These are phyloP conservation scores for Microbotryum intermedium DNA, from an alignment of 1,284 basidiomycete genomes.

Conservation along the genomic window DNA sequence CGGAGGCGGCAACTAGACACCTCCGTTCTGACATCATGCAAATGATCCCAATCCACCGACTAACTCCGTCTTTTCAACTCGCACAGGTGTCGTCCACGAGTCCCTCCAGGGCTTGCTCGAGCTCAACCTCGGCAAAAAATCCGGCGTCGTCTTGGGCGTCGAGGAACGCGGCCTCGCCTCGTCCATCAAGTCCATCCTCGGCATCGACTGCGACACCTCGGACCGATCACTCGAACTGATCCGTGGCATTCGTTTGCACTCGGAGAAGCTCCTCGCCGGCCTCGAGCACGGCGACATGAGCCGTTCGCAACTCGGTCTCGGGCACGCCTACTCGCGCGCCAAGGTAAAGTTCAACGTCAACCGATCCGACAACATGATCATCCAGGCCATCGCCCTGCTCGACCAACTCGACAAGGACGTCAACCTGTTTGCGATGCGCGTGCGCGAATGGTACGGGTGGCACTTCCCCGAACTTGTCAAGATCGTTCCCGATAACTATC, in stretches of 20 bases:
- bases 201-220: constrained; percentile 78
- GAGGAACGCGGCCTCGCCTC: constrained; percentile 70
- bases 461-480: constrained; percentile 97
- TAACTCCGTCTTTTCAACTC: too few relatives aligned
- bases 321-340: constrained; percentile 94
- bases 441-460: constrained; percentile 99
- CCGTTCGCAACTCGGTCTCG: constrained; percentile 91
- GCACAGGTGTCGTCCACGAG: constrained; percentile 79
- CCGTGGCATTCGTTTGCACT: constrained; percentile 87
- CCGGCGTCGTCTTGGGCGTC: constrained; percentile 72
- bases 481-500: constrained; percentile 89
- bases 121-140: constrained; percentile 77
- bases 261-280: constrained; percentile 76
- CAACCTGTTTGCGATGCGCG: constrained; percentile 97
- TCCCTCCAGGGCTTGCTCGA: constrained; percentile 80
- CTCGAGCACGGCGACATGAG: constrained; percentile 81
- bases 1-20: too few relatives aligned
- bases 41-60: too few relatives aligned
- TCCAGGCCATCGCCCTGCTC: constrained; percentile 95
- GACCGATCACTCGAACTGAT: constrained; percentile 80
- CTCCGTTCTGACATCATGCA: too few relatives aligned
- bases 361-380: constrained; percentile 99
- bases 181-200: constrained; percentile 68
- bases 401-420: constrained; percentile 99
- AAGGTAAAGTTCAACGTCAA: constrained; percentile 99